Conservation (phyloP, 1,284 basidiomycete genomes). For the Ganoderma meredithae region DNA sequence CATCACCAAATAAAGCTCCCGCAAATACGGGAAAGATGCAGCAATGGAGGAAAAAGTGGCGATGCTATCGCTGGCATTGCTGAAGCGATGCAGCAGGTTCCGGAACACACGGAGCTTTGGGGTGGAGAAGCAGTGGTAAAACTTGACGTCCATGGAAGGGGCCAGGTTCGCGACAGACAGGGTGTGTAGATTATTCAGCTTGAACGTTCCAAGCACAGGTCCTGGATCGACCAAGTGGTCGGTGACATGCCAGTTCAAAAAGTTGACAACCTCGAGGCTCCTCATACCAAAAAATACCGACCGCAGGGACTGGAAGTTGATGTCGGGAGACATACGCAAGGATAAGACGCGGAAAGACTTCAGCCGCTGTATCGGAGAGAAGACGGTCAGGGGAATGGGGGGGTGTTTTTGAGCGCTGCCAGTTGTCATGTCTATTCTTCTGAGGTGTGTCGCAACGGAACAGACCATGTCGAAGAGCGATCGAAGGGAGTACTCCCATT, state of each 20-base stretch:
- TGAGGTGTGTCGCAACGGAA: constrained; percentile 1
- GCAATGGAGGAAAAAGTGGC: background rate
- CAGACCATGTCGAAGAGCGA: background rate
- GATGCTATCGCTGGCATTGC: background rate
- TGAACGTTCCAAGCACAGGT: background rate
- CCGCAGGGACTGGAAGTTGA: background rate
- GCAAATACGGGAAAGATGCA: background rate
- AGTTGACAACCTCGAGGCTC: background rate
- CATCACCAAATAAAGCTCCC: background rate
- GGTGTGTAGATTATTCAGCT: background rate
- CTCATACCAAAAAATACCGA: background rate
- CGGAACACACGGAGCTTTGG: background rate
- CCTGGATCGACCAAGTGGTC: background rate
- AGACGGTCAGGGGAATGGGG: background rate
- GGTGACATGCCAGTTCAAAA: background rate
- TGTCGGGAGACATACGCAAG: background rate
- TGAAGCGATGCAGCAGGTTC: background rate
- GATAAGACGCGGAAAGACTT: background rate
- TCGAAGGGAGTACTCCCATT: background rate
- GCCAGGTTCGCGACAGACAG: background rate
- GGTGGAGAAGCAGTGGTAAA: background rate
- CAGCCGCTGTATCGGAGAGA: constrained; percentile 1
- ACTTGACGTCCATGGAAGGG: background rate
- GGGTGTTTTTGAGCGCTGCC: background rate
- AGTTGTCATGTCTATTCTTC: background rate